These are phyloP conservation scores for Sporothrix curviconia DNA, from an alignment of 2,329 filamentous ascomycete species.

Conservation along the genomic window DNA sequence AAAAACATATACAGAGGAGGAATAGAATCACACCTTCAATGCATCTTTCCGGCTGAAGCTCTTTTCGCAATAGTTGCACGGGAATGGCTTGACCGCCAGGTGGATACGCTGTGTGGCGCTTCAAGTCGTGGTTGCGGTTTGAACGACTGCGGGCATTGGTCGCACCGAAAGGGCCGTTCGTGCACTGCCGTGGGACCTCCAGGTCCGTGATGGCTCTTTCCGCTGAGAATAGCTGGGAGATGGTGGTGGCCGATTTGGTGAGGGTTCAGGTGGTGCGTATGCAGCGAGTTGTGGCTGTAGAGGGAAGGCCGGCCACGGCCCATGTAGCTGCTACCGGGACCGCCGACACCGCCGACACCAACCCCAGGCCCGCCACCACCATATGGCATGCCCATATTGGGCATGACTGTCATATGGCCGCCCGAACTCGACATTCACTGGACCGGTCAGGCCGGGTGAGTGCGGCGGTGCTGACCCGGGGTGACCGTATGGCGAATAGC, in stretches of 20 bases:
- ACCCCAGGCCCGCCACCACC: background rate
- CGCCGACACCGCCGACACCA: background rate
- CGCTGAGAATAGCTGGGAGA: constrained; percentile 48
- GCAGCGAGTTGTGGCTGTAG: constrained; percentile 15
- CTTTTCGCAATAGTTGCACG: constrained; percentile 87
- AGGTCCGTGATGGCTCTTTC: constrained; percentile 30
- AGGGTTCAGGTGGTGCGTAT: constrained; percentile 32
- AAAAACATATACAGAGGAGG: too few species aligned
- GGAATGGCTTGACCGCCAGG: constrained; percentile 89
- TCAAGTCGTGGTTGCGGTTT: constrained; percentile 94
- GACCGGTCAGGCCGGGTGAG: constrained; percentile 8
- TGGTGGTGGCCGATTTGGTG: constrained; percentile 26
- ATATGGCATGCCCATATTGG: constrained; percentile 11
- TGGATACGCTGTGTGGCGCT: constrained; percentile 95
- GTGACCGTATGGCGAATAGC: constrained; percentile 8
- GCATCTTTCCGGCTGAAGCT: constrained; percentile 96
- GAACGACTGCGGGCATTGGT: constrained; percentile 86
- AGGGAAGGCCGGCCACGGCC: constrained; percentile 9
- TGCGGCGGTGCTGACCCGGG: constrained; percentile 7
- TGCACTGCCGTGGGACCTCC: constrained; percentile 38
- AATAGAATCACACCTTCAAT: constrained; percentile 67
- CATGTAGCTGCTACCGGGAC: background rate
- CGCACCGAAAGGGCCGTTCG: constrained; percentile 90
- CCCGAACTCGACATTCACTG: constrained; percentile 16
- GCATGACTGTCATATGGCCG: constrained; percentile 13